Evolutionary conservation across 805 yeast species (phyloP).

Genomic region (Hyphopichia homilentoma): DNA sequence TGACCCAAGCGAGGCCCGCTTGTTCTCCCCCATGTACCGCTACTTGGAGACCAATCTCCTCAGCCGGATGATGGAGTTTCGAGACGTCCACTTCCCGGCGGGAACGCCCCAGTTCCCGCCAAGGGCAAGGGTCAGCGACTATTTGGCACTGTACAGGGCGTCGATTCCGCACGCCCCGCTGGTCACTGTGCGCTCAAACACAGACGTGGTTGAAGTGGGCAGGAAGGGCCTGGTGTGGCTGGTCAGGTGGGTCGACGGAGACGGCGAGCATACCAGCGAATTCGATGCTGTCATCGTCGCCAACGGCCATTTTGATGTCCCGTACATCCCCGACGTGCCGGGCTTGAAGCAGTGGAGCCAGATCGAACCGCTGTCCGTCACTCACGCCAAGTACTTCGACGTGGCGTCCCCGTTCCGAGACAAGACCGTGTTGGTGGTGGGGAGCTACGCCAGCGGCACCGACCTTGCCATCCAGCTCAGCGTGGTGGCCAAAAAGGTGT

Average conservation of each 20-base stretch:
- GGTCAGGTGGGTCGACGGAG: slow-evolving; percentile 7
- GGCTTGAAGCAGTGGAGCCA: slow-evolving; percentile 30
- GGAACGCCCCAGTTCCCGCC: slow-evolving; percentile 51
- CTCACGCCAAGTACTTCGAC: slow-evolving; percentile 32
- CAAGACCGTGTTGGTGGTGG: slow-evolving; percentile 60
- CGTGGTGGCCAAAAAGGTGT: slow-evolving; percentile 24
- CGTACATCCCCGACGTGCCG: slow-evolving; percentile 28
- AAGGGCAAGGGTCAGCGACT: slow-evolving; percentile 57
- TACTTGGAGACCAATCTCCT: slow-evolving; percentile 69
- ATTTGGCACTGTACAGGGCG: slow-evolving; percentile 53
- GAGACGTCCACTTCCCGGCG: slow-evolving; percentile 12
- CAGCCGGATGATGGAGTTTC: slow-evolving; percentile 59
- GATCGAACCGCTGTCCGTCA: slow-evolving; percentile 19
- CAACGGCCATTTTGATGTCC: slow-evolving; percentile 35
- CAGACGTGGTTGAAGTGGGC: slow-evolving; percentile 10
- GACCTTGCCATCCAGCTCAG: slow-evolving; percentile 67
- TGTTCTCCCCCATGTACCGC: slow-evolving; percentile 54
- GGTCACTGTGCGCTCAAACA: slow-evolving; percentile 9
- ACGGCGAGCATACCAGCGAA: slow-evolving; percentile 4
- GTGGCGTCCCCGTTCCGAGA: slow-evolving; percentile 23
- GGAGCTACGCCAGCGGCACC: slow-evolving; percentile 73
- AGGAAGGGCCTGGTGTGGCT: slow-evolving; percentile 12
- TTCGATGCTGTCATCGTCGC: slow-evolving; percentile 40
- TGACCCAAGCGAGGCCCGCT: slow-evolving; percentile 10
- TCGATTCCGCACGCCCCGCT: slow-evolving; percentile 11